Evolutionary conservation across 805 yeast species (phyloP).

Genomic region (Starmerella geochares): DNA sequence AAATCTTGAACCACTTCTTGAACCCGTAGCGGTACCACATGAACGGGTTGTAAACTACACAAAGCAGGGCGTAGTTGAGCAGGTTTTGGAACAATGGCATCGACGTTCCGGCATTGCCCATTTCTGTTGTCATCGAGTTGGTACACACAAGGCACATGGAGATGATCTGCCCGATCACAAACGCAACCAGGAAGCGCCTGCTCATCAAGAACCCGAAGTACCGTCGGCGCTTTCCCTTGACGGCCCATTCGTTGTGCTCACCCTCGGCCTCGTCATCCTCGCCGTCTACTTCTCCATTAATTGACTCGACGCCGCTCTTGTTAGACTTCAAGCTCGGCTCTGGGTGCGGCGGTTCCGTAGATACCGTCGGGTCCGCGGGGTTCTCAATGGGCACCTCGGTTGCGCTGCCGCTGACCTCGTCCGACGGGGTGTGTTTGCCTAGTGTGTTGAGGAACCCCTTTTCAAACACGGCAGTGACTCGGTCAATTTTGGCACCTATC

Average conservation of each 20-base stretch:
- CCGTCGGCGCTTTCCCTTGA: conserved; percentile 14
- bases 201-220: conserved; percentile 30
- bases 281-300: conserved; percentile 2
- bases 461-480: conserved; percentile 15
- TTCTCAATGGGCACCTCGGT: neutral
- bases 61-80: conserved; percentile 35
- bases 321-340: neutral
- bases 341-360: neutral
- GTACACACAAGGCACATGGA: conserved; percentile 37
- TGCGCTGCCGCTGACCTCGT: neutral
- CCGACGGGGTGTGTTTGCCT: conserved; percentile 11
- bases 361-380: neutral
- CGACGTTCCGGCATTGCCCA: conserved; percentile 33
- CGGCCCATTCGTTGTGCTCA: conserved; percentile 15
- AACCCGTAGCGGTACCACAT: conserved; percentile 35
- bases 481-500: conserved; percentile 10
- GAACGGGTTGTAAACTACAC: conserved; percentile 34
- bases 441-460: conserved; percentile 17
- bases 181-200: conserved; percentile 35
- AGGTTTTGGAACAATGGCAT: conserved; percentile 40
- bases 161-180: conserved; percentile 36
- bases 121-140: conserved; percentile 36
- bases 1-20: conserved; percentile 30
- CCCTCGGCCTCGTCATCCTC: conserved; percentile 3
- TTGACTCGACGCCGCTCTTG: neutral